phyloP scores from a whole-genome alignment of 1,284 basidiomycete species.

The Moesziomyces parantarcticus region DNA sequence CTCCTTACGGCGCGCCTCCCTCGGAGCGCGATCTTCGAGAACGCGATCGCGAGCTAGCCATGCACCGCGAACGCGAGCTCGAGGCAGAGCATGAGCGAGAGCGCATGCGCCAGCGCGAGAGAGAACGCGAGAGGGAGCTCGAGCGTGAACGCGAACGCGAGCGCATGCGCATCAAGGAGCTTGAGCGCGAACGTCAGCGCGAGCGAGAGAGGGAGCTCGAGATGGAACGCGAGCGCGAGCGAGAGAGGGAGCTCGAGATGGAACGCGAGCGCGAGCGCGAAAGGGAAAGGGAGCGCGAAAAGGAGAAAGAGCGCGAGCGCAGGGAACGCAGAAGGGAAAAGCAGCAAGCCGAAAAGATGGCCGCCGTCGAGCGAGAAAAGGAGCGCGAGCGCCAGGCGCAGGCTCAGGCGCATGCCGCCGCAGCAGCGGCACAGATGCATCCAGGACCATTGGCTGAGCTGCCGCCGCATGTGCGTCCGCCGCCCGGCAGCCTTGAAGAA shows the following conservation, averaged over 20 bases:
- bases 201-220: conserved; percentile 27
- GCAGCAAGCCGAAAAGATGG: conserved; percentile 47
- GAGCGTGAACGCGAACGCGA: conserved; percentile 26
- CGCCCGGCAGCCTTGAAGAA: conserved; percentile 34
- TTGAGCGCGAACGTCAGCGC: conserved; percentile 18
- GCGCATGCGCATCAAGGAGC: conserved; percentile 7
- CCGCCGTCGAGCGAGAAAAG: conserved; percentile 38
- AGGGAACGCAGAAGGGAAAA: conserved; percentile 41
- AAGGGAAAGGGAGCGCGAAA: conserved; percentile 32
- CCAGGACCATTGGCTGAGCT: conserved; percentile 26
- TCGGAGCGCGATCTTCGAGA: conserved; percentile 29
- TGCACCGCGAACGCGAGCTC: conserved; percentile 26
- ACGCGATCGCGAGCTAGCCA: conserved; percentile 27
- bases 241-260: conserved; percentile 18
- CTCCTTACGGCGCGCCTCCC: conserved; percentile 25
- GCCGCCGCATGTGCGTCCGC: conserved; percentile 33
- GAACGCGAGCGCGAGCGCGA: conserved; percentile 39
- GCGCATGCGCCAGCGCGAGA: conserved; percentile 17
- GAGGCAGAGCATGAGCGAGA: conserved; percentile 34
- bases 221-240: conserved; percentile 30
- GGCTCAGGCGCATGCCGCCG: conserved; percentile 40
- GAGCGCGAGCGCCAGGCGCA: conserved; percentile 36
- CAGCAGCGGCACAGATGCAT: conserved; percentile 32
- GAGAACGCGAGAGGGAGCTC: conserved; percentile 27
- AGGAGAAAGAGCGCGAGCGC: conserved; percentile 41